phyloP scores from a whole-genome alignment of 2,329 filamentous ascomycete genomes.

The Nemania sp. region DNA sequence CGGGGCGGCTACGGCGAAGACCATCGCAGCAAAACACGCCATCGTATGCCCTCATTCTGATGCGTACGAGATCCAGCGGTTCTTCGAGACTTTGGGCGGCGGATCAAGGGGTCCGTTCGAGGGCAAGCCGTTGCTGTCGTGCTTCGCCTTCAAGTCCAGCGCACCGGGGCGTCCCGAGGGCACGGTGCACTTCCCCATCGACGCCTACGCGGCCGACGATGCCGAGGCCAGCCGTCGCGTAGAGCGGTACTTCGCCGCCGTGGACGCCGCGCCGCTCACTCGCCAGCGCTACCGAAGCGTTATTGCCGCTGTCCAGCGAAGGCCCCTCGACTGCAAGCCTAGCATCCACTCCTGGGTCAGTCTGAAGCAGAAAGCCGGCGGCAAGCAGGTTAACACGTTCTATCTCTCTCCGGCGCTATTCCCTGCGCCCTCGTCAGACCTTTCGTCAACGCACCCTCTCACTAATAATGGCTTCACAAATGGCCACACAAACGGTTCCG shows the following conservation, averaged over 20 bases:
- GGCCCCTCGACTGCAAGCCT: conserved; percentile 10
- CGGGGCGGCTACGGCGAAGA: conserved; percentile 4
- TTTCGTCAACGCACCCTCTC: no score
- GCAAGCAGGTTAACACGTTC: no score
- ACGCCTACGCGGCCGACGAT: conserved; percentile 20
- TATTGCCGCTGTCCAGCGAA: conserved; percentile 23
- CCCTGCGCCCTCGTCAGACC: no score
- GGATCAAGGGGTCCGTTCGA: conserved; percentile 19
- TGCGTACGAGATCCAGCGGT: conserved; percentile 26
- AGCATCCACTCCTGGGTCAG: conserved; percentile 11
- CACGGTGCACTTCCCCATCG: conserved; percentile 26
- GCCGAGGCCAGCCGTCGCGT: conserved; percentile 16
- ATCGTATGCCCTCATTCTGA: conserved; percentile 16
- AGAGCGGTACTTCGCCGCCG: conserved; percentile 18
- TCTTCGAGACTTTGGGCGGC: conserved; percentile 20
- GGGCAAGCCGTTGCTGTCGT: conserved; percentile 18
- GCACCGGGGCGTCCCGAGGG: conserved; percentile 7
- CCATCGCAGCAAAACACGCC: conserved; percentile 18
- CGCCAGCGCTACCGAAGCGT: conserved; percentile 15
- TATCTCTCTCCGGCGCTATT: no score
- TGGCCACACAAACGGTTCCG: no score
- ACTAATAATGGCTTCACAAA: no score
- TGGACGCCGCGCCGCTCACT: conserved; percentile 4
- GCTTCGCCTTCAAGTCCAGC: conserved; percentile 25
- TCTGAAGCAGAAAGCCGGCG: no score